phyloP scores from a whole-genome alignment of 108 stramenopile species.

The Asterionellopsis glacialis region DNA sequence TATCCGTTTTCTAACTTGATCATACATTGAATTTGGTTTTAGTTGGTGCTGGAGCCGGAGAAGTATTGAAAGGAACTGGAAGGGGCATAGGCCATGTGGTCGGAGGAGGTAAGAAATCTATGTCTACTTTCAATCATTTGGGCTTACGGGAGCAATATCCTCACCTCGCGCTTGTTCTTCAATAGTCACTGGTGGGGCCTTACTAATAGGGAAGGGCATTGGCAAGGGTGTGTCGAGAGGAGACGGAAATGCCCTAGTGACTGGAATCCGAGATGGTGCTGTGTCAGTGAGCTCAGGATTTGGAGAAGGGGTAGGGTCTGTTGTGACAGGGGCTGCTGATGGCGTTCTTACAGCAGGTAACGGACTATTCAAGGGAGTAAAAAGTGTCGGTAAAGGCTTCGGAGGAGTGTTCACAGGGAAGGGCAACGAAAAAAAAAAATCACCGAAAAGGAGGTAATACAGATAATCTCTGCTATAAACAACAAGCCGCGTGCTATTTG shows the following conservation, averaged over 20 bases:
- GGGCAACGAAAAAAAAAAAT: too few species aligned
- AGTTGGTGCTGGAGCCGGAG: conserved; percentile 78
- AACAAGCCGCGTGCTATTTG: too few species aligned
- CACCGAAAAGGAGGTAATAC: too few species aligned
- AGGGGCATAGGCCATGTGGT: conserved; percentile 80
- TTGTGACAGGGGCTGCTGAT: conserved; percentile 67
- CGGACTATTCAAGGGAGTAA: conserved; percentile 76
- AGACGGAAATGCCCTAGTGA: conserved; percentile 58
- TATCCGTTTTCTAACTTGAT: not conserved
- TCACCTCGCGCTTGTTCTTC: not conserved
- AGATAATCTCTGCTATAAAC: too few species aligned
- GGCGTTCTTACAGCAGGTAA: conserved; percentile 69
- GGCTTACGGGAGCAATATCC: not conserved
- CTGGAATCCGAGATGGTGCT: conserved; percentile 68
- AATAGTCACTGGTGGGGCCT: conserved; percentile 61
- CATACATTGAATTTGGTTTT: too few species aligned
- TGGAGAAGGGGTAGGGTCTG: conserved; percentile 74
- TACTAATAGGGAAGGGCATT: conserved; percentile 72
- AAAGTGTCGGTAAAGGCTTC: conserved; percentile 66
- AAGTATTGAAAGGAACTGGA: conserved; percentile 73
- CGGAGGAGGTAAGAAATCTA: conserved; percentile 53
- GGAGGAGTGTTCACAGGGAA: conserved; percentile 44
- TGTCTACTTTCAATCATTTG: not conserved
- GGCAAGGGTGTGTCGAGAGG: conserved; percentile 72
- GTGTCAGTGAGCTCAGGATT: conserved; percentile 64